These are phyloP conservation scores for Clitopilus passeckerianus DNA, from an alignment of 768 basidiomycete species.

Conservation along the genomic window DNA sequence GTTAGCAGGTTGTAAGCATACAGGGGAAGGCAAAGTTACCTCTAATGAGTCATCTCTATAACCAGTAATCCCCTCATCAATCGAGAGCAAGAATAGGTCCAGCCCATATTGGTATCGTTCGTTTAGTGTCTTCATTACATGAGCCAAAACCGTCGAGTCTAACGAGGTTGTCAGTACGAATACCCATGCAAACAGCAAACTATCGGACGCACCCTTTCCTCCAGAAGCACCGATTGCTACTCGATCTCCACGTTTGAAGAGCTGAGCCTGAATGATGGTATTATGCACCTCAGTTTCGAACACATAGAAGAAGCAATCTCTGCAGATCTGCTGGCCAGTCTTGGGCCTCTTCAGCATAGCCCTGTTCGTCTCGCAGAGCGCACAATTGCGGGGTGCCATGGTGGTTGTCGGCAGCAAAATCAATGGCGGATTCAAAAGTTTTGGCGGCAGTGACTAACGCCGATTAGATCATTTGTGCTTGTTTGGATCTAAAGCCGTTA, in stretches of 20 bases:
- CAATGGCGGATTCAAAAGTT: neutral
- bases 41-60: slow-evolving; percentile 97
- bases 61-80: slow-evolving; percentile 98
- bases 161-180: neutral
- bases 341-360: slow-evolving; percentile 95
- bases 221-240: slow-evolving; percentile 98
- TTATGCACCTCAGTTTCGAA: slow-evolving; percentile 99
- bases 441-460: neutral
- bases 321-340: slow-evolving; percentile 96
- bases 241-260: slow-evolving; percentile 86
- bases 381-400: slow-evolving; percentile 83
- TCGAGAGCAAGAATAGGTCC: slow-evolving; percentile 87
- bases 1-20: neutral
- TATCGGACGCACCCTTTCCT: slow-evolving; percentile 72
- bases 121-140: slow-evolving; percentile 95
- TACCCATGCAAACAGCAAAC: neutral
- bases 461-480: neutral
- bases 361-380: slow-evolving; percentile 66
- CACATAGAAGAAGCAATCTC: slow-evolving; percentile 92
- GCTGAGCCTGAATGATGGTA: slow-evolving; percentile 76
- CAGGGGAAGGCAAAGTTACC: slow-evolving; percentile 31
- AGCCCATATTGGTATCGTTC: slow-evolving; percentile 92
- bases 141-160: slow-evolving; percentile 98
- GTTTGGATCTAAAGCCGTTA: neutral
- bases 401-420: neutral